These are phyloP conservation scores for Geotrichum aggregatum DNA, from an alignment of 1,139 yeast species.

Conservation along the genomic window DNA sequence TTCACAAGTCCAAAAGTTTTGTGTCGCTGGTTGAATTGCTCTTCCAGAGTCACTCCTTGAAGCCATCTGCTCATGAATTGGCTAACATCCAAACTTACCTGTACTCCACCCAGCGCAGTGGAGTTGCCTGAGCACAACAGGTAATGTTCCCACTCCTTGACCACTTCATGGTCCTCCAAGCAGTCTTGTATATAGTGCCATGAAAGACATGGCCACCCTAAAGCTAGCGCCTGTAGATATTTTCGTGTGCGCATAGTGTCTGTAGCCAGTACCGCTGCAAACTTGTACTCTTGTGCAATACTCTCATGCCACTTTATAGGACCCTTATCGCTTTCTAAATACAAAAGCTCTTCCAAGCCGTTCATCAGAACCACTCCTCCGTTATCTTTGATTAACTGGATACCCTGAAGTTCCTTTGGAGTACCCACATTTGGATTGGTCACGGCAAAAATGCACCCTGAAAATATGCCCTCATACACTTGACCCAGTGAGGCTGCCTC, in stretches of 20 bases:
- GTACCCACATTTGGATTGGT: constrained; percentile 35
- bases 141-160: constrained; percentile 50
- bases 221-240: constrained; percentile 76
- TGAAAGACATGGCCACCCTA: constrained; percentile 85
- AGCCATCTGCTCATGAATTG: constrained; percentile 29
- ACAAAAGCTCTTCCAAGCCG: constrained; percentile 42
- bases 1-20: constrained; percentile 24
- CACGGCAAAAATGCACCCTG: constrained; percentile 44
- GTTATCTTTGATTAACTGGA: constrained; percentile 41
- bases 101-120: constrained; percentile 33
- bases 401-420: constrained; percentile 39
- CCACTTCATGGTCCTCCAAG: constrained; percentile 34
- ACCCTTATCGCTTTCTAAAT: not conserved
- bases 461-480: constrained; percentile 34
- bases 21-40: constrained; percentile 30
- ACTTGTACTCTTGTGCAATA: constrained; percentile 34
- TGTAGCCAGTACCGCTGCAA: constrained; percentile 65
- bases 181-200: constrained; percentile 58
- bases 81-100: constrained; percentile 26
- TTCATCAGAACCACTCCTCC: constrained; percentile 55
- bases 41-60: constrained; percentile 23
- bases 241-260: constrained; percentile 63
- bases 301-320: not conserved
- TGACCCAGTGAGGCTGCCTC: not conserved
- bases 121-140: constrained; percentile 71